These are phyloP conservation scores for Taphrina flavorubra DNA, from an alignment of 1,139 yeast species.

Conservation along the genomic window DNA sequence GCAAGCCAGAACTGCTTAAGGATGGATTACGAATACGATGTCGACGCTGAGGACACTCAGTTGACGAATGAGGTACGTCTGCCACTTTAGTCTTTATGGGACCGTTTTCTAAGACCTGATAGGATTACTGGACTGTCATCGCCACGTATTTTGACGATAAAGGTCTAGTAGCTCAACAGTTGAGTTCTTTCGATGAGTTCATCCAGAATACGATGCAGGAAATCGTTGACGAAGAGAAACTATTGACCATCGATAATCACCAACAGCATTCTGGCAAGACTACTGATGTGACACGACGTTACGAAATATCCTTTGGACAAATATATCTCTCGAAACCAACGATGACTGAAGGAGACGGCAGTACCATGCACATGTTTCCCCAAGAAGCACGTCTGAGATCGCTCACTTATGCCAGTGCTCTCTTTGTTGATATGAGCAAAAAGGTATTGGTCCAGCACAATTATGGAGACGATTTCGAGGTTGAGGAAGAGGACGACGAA, in stretches of 20 bases:
- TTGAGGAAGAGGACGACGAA: slow-evolving; percentile 64
- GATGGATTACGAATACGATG: slow-evolving; percentile 36
- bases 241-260: slow-evolving; percentile 92
- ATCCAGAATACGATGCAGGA: slow-evolving; percentile 96
- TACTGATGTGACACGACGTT: slow-evolving; percentile 87
- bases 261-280: slow-evolving; percentile 94
- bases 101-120: slow-evolving; percentile 50
- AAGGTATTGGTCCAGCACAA: slow-evolving; percentile 85
- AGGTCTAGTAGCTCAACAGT: slow-evolving; percentile 96
- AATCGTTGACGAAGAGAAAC: slow-evolving; percentile 93
- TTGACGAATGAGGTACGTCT: slow-evolving; percentile 36
- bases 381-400: slow-evolving; percentile 97
- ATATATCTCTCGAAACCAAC: slow-evolving; percentile 96
- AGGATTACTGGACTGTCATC: slow-evolving; percentile 99
- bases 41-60: slow-evolving; percentile 34
- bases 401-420: slow-evolving; percentile 92
- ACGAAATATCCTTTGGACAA: slow-evolving; percentile 95
- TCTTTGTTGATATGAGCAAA: slow-evolving; percentile 94
- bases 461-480: slow-evolving; percentile 70
- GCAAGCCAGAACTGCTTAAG: neutral
- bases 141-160: slow-evolving; percentile 94
- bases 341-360: slow-evolving; percentile 99
- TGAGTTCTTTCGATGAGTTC: slow-evolving; percentile 97
- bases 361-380: slow-evolving; percentile 97
- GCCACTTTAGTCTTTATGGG: neutral